A percentile compares a stretch with the other conserved stretches of the same genome.
phyloP scores from a whole-genome alignment of 768 basidiomycete species.

The Boletus sensibilis region DNA sequence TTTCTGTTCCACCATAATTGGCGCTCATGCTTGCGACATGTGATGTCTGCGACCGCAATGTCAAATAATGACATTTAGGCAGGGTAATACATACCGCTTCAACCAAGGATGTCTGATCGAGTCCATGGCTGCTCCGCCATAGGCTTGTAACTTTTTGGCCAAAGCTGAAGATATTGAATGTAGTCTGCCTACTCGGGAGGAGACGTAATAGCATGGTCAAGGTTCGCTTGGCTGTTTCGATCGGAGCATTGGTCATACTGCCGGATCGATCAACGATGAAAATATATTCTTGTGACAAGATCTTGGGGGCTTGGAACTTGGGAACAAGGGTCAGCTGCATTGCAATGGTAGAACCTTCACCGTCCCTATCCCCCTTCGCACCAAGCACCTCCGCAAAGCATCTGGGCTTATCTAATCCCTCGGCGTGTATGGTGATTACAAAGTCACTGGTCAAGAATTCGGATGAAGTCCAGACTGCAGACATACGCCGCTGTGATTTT shows the following conservation, averaged over 20 bases:
- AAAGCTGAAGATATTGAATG: slow-evolving; percentile 62
- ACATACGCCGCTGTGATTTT: slow-evolving; percentile 41
- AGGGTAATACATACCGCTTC: slow-evolving; percentile 35
- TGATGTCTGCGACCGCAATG: slow-evolving; percentile 30
- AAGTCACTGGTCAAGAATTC: slow-evolving; percentile 50
- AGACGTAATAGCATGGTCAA: slow-evolving; percentile 48
- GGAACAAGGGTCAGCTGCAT: slow-evolving; percentile 58
- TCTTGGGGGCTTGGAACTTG: slow-evolving; percentile 42
- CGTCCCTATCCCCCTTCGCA: slow-evolving; percentile 1
- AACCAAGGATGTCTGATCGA: slow-evolving; percentile 31
- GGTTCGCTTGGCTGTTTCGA: slow-evolving; percentile 48
- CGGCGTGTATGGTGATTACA: slow-evolving; percentile 47
- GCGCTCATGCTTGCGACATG: slow-evolving; percentile 43
- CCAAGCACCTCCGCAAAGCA: slow-evolving; percentile 52
- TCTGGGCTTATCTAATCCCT: slow-evolving; percentile 51
- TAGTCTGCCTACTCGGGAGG: slow-evolving; percentile 42
- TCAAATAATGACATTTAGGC: slow-evolving; percentile 7
- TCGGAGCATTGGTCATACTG: slow-evolving; percentile 45
- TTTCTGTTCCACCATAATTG: slow-evolving; percentile 52
- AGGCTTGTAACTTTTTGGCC: slow-evolving; percentile 32
- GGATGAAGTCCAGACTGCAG: slow-evolving; percentile 39
- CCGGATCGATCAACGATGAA: slow-evolving; percentile 61
- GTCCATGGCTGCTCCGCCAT: slow-evolving; percentile 37
- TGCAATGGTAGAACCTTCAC: slow-evolving; percentile 37
- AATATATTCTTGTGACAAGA: slow-evolving; percentile 52